phyloP scores from a whole-genome alignment of 148 eudicot genomes.

The Heliosperma pusillum region DNA sequence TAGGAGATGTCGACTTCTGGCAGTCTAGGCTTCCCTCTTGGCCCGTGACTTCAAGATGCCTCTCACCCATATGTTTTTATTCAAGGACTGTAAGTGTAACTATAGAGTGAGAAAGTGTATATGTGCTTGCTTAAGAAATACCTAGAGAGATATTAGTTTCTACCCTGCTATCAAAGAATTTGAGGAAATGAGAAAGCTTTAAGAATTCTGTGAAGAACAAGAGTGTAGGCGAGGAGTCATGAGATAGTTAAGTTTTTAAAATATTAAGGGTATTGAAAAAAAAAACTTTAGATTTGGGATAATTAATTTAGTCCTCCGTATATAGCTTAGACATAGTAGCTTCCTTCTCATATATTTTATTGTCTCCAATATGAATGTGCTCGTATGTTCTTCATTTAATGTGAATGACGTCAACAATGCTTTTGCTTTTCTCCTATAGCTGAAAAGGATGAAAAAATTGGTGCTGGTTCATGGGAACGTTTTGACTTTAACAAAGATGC shows the following conservation, averaged over 20 bases:
- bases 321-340: background rate
- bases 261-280: background rate
- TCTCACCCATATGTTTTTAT: background rate
- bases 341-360: background rate
- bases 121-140: background rate
- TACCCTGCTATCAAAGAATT: background rate
- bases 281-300: background rate
- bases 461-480: constrained; percentile 86
- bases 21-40: background rate
- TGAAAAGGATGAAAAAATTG: constrained; percentile 60
- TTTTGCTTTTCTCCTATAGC: constrained; percentile 40
- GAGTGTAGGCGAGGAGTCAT: background rate
- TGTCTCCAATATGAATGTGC: background rate
- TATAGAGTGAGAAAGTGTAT: background rate
- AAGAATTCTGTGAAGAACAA: background rate
- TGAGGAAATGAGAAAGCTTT: background rate
- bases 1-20: background rate
- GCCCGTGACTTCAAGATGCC: background rate
- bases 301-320: background rate
- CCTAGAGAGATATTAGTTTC: background rate
- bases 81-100: background rate
- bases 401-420: background rate
- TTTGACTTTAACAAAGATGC: constrained; percentile 95
- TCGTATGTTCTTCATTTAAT: background rate
- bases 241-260: background rate